These are phyloP conservation scores for Fusarium sp. DNA, from an alignment of 2,329 filamentous ascomycete genomes.

Conservation along the genomic window DNA sequence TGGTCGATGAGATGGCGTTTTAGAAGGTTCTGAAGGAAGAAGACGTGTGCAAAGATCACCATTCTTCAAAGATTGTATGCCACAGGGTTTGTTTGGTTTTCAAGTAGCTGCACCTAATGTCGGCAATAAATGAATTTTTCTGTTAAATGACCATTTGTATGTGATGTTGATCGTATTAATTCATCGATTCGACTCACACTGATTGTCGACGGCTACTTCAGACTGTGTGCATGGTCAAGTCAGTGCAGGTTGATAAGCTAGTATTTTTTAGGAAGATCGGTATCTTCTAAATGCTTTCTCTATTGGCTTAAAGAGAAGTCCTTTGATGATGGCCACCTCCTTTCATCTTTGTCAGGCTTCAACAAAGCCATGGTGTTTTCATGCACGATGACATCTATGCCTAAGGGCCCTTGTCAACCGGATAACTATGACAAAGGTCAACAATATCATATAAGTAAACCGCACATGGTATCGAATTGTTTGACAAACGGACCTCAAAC, in stretches of 20 bases:
- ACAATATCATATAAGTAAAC: conserved; percentile 1
- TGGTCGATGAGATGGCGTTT: conserved; percentile 26
- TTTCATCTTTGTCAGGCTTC: conserved; percentile 3
- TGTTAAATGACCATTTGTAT: background rate
- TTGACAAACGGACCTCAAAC: background rate
- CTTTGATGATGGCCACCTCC: background rate
- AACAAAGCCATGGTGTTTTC: conserved; percentile 22
- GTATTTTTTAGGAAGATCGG: too few species aligned
- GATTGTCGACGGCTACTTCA: too few species aligned
- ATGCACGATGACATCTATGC: conserved; percentile 31
- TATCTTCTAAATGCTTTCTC: background rate
- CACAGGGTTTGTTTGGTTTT: background rate
- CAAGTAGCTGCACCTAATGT: background rate
- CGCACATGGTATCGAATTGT: background rate
- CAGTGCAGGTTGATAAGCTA: too few species aligned
- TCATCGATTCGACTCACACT: background rate
- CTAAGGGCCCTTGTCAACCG: background rate
- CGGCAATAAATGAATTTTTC: conserved; percentile 7
- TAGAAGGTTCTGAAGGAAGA: conserved; percentile 1
- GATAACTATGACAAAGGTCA: conserved; percentile 1
- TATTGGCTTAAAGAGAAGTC: too few species aligned
- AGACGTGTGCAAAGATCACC: background rate
- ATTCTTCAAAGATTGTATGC: conserved; percentile 3
- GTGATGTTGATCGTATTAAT: background rate
- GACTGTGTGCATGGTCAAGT: too few species aligned